Conservation (phyloP, 1,139 yeast species). For the Geotrichum phurueaensis region DNA sequence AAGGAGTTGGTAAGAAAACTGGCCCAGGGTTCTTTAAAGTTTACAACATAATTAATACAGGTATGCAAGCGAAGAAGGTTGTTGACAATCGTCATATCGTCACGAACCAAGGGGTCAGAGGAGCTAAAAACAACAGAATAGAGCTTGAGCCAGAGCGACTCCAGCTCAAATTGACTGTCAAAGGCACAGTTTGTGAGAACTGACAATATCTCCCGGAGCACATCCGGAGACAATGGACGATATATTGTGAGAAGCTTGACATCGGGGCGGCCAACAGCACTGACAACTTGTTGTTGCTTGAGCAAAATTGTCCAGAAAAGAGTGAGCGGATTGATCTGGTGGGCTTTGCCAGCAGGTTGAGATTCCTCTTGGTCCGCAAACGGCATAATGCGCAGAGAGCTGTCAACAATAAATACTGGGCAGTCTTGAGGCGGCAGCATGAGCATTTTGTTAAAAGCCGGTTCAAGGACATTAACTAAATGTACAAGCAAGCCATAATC, state of each 20-base stretch:
- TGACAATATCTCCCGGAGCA: not conserved
- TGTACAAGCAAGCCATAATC: not conserved
- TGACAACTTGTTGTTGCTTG: not conserved
- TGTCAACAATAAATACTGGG: not conserved
- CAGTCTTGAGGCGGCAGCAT: not conserved
- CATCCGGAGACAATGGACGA: not conserved
- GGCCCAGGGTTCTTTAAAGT: not conserved
- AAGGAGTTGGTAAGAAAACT: not conserved
- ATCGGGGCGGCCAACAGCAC: not conserved
- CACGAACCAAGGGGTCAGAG: not conserved
- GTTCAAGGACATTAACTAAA: not conserved
- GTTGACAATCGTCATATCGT: not conserved
- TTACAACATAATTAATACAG: not conserved
- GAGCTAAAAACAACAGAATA: not conserved
- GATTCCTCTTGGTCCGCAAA: not conserved
- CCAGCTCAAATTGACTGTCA: not conserved
- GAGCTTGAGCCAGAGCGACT: not conserved
- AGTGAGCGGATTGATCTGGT: not conserved
- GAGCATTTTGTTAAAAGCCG: not conserved
- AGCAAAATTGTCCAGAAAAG: not conserved
- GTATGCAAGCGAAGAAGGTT: slow-evolving; percentile 2
- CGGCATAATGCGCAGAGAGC: not conserved
- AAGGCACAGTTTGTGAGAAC: not conserved
- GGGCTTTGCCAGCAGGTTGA: not conserved
- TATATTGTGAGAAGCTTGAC: not conserved